Base-by-base conservation (phyloP, 495 filamentous ascomycete genomes). In the Chaetomium fimeti region DNA sequence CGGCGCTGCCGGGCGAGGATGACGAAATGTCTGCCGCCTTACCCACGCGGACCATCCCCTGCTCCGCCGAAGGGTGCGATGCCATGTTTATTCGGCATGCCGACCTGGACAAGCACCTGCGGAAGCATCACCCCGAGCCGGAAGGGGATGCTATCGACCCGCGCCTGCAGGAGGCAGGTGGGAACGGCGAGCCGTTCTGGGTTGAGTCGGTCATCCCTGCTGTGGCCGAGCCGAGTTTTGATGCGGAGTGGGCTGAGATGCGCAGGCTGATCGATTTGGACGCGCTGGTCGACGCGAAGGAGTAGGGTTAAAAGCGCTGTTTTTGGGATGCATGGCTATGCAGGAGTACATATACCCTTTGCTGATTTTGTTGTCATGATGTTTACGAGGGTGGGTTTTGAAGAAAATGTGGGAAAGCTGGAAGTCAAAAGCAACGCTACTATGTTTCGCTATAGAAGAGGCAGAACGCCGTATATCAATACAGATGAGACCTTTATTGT, bases 71-170 rank as follows among this genome's bases (percentile, higher is more conserved):
- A 2, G 65, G 64, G 4, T 70, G 68, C 43, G 45, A 24, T 7
- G 72, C 82, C 57, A 83, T 81, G 52, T 95, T 93, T 70, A 76
- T 81, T 22, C 83, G 89, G 43, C 82, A 88, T 54, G 85, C 86
- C 62, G 89, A 93, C 66, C 77, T 92, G 0, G 80, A 84, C 66
- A 77, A 83, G 9, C 91, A 95, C 71, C 77, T 92, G 71, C 75
- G 79, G 56, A 75, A 55, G 2, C 61, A 62, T 2, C 68, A 72
- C 56, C 16, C 49, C 22, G 42, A 43, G 15, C 18, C 4, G 47
- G 28, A 52, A 12, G 18, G 62, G 13, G 63, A 62, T 0, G 28
- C 47, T 16, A 68, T 74, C 40, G 70, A 72, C 29, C 66, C 66
- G 13, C 45, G 61, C 51, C 60, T 65, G 54, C 54, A 68, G 24